phyloP scores from a whole-genome alignment of 2,329 filamentous ascomycete species.

The Ceratocystis papillata region DNA sequence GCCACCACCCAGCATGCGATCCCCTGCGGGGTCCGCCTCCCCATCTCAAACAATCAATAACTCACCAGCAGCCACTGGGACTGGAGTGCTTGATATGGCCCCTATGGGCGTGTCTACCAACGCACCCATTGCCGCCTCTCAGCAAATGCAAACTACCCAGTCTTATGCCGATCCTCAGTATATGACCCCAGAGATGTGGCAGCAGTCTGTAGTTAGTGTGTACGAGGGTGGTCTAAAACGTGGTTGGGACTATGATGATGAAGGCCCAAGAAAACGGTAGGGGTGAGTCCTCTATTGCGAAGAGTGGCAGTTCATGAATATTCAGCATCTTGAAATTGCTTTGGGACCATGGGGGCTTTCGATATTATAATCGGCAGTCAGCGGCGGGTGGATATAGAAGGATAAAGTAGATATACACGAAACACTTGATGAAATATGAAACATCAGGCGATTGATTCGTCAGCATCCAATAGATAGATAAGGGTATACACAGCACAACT shows the following conservation, averaged over 20 bases:
- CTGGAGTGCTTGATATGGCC: constrained; percentile 14
- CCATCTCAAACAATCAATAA: constrained; percentile 27
- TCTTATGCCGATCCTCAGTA: constrained; percentile 46
- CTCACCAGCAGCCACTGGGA: constrained; percentile 11
- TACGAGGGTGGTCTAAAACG: constrained; percentile 56
- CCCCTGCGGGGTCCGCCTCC: constrained; percentile 38
- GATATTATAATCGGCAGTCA: neutral
- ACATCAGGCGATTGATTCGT: neutral
- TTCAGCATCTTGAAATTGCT: neutral
- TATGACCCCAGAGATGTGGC: constrained; percentile 63
- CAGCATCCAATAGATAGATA: neutral
- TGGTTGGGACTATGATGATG: constrained; percentile 46
- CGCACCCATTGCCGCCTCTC: constrained; percentile 29
- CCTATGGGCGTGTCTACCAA: constrained; percentile 11
- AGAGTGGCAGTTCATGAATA: neutral
- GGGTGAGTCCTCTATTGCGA: neutral
- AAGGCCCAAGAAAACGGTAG: constrained; percentile 28
- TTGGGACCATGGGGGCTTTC: neutral
- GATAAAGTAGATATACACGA: neutral
- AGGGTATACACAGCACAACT: neutral
- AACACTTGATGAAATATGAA: neutral
- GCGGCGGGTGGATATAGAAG: neutral
- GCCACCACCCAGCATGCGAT: constrained; percentile 26
- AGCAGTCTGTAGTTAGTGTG: constrained; percentile 58
- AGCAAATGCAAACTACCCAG: constrained; percentile 34